Base-by-base conservation (phyloP, 805 yeast genomes). In the Hanseniaspora taiwanica region DNA sequence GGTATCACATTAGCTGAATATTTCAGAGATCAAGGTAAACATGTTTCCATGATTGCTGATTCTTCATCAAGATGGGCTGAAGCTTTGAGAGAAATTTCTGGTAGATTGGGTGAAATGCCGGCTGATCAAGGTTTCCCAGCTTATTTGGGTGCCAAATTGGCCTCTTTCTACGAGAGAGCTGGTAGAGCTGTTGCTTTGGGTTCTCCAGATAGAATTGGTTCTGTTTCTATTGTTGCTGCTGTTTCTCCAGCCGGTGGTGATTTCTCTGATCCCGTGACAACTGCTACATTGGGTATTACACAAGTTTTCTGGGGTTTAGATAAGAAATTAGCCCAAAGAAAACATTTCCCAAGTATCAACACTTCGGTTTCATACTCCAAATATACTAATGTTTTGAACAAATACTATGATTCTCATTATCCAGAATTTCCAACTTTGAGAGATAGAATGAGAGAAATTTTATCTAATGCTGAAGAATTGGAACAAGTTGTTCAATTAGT, bases 121-220 rank as follows among this genome's bases (percentile, higher is more conserved):
- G 99, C 99, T 46, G 99, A 91, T 68, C 98, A 93, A 72, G 99
- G 99, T 72, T 91, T 87, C 91, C 99, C 99, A 46, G 99, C 99
- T 39, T 91, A 91, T 63, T 73, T 91, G 63, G 98, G 98, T 70
- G 96, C 99, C 40, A 91, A 91, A 63, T 75, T 91, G 56, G 97
- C 99, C 43, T 89, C 97, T 42, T 91, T 91, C 76, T 91, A 91
- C 66, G 99, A 91, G 71, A 85, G 99, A 71, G 99, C 99, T 36
- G 99, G 99, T 69, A 85, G 81, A 62, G 94, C 95, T 35, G 71
- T 79, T 54, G 89, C 95, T 2, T 72, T 91, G 45, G 99, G 99
- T 58, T 84, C 94, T 44, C 99, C 99, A 48, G 82, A 83, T 53
- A 86, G 99, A 71, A 59, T 74, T 50, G 99, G 98, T 46, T 89